Evolutionary conservation across 768 basidiomycete species (phyloP).

Genomic region (Termitomyces sp.): DNA sequence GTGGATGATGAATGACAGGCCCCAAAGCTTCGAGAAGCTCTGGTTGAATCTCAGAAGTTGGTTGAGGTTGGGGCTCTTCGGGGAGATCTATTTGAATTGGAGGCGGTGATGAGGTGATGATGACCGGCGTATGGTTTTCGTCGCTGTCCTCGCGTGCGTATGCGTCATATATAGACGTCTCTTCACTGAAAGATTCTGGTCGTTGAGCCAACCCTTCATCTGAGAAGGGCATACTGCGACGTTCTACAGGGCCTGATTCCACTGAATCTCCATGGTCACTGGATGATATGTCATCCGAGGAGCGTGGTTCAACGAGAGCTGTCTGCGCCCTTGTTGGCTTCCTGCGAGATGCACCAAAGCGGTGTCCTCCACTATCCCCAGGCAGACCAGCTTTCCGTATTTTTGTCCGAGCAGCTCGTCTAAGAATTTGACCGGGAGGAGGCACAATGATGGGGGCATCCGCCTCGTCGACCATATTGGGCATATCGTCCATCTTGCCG

Average conservation of each 20-base stretch:
- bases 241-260: slow-evolving; percentile 31
- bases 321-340: slow-evolving; percentile 29
- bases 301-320: slow-evolving; percentile 44
- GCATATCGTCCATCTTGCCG: slow-evolving; percentile 65
- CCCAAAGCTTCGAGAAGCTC: slow-evolving; percentile 33
- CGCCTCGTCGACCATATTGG: slow-evolving; percentile 72
- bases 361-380: slow-evolving; percentile 81
- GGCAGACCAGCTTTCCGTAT: slow-evolving; percentile 82
- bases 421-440: slow-evolving; percentile 84
- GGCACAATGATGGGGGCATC: slow-evolving; percentile 92
- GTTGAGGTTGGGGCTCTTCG: slow-evolving; percentile 14
- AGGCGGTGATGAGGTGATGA: slow-evolving; percentile 31
- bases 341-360: slow-evolving; percentile 60
- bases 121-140: slow-evolving; percentile 26
- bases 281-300: slow-evolving; percentile 70
- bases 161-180: slow-evolving; percentile 80
- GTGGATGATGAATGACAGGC: slow-evolving; percentile 62
- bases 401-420: slow-evolving; percentile 91
- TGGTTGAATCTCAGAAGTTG: slow-evolving; percentile 29
- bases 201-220: slow-evolving; percentile 44
- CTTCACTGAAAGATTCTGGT: slow-evolving; percentile 80
- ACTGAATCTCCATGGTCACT: slow-evolving; percentile 65
- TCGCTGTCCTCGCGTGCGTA: slow-evolving; percentile 65
- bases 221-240: slow-evolving; percentile 42
- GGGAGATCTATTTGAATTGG: slow-evolving; percentile 21